Base-by-base conservation (phyloP, 768 basidiomycete genomes). In the Peribolospora baueri region DNA sequence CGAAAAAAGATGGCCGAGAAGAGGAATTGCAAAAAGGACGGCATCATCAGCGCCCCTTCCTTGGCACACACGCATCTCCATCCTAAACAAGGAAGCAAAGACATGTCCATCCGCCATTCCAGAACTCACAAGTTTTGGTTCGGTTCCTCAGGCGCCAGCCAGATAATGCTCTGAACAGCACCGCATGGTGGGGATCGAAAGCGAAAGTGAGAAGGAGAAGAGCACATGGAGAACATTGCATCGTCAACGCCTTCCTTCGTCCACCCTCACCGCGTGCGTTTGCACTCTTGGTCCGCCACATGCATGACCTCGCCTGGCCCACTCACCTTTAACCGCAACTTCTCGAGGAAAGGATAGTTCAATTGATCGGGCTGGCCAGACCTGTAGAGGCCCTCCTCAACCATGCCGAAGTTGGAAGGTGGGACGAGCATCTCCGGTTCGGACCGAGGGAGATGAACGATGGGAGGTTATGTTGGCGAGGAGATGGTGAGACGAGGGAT, bases 61-160 rank as follows among this genome's bases (percentile, higher is more conserved):
- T 8, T 10, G 25, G 48, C 36, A n/a, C 8, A 8, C 13, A 9
- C 46, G 46, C 46, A 9, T 9, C 46, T 14, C 46, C 9, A 46
- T 14, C 46, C 40, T 57, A 43, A 54, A 47, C 40, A 51, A 39
- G 51, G 4, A 25, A 38, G 8, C 5, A n/a, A 48, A 7, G 13
- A 37, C 47, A 42, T 3, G 36, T 49, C 42, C 43, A 56, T 5
- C 42, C 4, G 40, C 9, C 37, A 8, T 36, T 13, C 5, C 39
- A 11, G 14, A n/a, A 56, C 68, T 45, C 37, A 68, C 68, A 68
- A 61, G 36, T 61, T 61, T 3, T 64, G 62, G 14, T 63, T 63
- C 0, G 68, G 67, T 25, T 67, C 66, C 56, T 70, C 67, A 0
- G 68, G 67, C 2, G 68, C 68, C 1, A 70, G 64, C 68, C 68